Evolutionary conservation across 441 rosid genomes (phyloP).

Genomic region (Pelargonium australe): DNA sequence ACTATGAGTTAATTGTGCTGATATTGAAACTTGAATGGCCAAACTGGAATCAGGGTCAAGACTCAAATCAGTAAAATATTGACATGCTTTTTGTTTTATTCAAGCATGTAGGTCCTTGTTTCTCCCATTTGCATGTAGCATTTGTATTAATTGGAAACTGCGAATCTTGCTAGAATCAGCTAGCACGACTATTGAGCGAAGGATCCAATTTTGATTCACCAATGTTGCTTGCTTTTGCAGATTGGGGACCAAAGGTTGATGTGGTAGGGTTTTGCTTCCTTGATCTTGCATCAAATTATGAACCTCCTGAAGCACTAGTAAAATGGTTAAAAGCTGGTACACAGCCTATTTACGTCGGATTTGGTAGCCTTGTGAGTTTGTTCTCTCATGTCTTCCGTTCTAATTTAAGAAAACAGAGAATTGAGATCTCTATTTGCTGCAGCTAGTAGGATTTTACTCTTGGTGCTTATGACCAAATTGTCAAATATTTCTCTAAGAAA

Average conservation of each 20-base stretch:
- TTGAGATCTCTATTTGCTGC: not conserved
- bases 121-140: not conserved
- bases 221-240: slow-evolving; percentile 35
- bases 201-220: slow-evolving; percentile 19
- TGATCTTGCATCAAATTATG: slow-evolving; percentile 94
- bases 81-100: not conserved
- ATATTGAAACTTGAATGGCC: not conserved
- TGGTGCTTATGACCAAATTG: not conserved
- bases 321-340: slow-evolving; percentile 89
- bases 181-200: slow-evolving; percentile 12
- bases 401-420: not conserved
- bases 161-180: not conserved
- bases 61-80: slow-evolving; percentile 1
- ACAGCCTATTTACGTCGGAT: slow-evolving; percentile 89
- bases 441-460: not conserved
- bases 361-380: slow-evolving; percentile 92
- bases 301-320: slow-evolving; percentile 79
- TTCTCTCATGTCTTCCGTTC: slow-evolving; percentile 10
- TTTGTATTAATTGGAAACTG: too few relatives aligned
- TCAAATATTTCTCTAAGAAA: not conserved
- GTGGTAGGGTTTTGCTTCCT: slow-evolving; percentile 99
- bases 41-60: not conserved
- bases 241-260: slow-evolving; percentile 95
- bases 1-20: not conserved
- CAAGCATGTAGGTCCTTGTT: slow-evolving; percentile 4